phyloP scores from a whole-genome alignment of 768 basidiomycete species.

The Lentinus tigrinus region DNA sequence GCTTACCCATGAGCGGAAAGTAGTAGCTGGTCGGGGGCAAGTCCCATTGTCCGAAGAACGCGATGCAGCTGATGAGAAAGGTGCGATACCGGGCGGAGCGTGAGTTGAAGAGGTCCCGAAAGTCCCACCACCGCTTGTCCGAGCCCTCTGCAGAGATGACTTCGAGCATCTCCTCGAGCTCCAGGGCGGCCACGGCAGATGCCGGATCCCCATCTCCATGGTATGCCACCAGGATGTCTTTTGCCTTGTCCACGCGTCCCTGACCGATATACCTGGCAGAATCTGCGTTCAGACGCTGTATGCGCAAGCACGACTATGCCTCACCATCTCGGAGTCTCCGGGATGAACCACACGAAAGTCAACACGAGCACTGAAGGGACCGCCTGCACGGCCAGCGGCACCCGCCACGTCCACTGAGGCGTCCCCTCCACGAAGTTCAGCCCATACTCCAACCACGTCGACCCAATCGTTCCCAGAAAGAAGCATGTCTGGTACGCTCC shows the following conservation, averaged over 20 bases:
- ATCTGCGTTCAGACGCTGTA: background rate
- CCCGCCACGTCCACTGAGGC: constrained; percentile 58
- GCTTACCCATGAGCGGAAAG: constrained; percentile 29
- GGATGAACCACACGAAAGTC: constrained; percentile 53
- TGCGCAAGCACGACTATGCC: too few relatives aligned
- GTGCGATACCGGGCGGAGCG: constrained; percentile 19
- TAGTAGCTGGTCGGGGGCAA: constrained; percentile 31
- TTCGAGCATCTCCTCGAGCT: constrained; percentile 29
- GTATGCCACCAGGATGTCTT: constrained; percentile 59
- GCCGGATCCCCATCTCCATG: constrained; percentile 65
- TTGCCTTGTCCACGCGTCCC: constrained; percentile 62
- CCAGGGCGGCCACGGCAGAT: constrained; percentile 49
- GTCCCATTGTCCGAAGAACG: constrained; percentile 54
- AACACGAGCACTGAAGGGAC: constrained; percentile 57
- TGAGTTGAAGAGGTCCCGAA: constrained; percentile 19
- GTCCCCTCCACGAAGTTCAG: constrained; percentile 39
- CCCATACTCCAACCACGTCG: constrained; percentile 39
- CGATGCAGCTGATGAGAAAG: constrained; percentile 32
- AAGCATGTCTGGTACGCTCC: constrained; percentile 38
- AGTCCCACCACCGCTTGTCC: constrained; percentile 38
- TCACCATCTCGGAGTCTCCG: constrained; percentile 68
- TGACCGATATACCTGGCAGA: constrained; percentile 32
- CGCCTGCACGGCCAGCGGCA: constrained; percentile 64
- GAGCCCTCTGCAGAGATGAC: constrained; percentile 67
- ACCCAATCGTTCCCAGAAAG: constrained; percentile 21